Evolutionary conservation across 2,329 filamentous ascomycete genomes (phyloP), one percentile per base, ranked within the genome.

Genomic region (Epichloe bromicola): DNA sequence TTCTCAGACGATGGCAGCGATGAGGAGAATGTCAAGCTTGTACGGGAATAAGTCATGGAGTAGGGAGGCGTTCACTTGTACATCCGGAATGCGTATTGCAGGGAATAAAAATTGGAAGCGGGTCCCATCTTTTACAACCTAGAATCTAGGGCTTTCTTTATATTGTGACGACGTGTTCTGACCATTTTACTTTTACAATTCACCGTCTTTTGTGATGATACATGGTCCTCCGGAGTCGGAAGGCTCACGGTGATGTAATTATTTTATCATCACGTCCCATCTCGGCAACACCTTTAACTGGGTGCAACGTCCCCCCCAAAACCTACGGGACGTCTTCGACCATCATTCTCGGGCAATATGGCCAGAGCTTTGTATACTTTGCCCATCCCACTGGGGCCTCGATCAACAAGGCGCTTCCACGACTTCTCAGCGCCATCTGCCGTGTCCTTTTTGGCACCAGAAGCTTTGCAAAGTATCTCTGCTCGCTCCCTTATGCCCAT

Each of bases 301-400:
- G 20, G 6, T 34, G 12, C 23, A 15, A 82, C 68, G 61, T 81
- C 91, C 93, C 91, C 93, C 0, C 93, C 93, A 71, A 98, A 97
- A 0, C 93, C 93, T 50, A 95, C 89, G 2, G 91, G 91, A 53
- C 83, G 76, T 60, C 89, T 80, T 54, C 72, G 75, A 2, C 85
- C 83, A 37, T 75, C 77, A 56, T 86, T 87, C 66, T 90, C 85
- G 0, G 93, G 93, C 60, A 97, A 64, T 59, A 98, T 88, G 12
- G 90, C 87, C 75, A 98, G 76, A 23, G 82, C 90, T 70, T 97
- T 96, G 66, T 98, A 98, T 20, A 95, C 72, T 70, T 84, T 90
- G 0, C 93, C 93, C 93, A 98, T 98, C 0, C 89, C 91, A 48
- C 80, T 82, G 1, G 82, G 85, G 0, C 86, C 84, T 41, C 81